These are phyloP conservation scores for Paramecium octaurelia DNA, from an alignment of 73 alveolate species.

Conservation along the genomic window DNA sequence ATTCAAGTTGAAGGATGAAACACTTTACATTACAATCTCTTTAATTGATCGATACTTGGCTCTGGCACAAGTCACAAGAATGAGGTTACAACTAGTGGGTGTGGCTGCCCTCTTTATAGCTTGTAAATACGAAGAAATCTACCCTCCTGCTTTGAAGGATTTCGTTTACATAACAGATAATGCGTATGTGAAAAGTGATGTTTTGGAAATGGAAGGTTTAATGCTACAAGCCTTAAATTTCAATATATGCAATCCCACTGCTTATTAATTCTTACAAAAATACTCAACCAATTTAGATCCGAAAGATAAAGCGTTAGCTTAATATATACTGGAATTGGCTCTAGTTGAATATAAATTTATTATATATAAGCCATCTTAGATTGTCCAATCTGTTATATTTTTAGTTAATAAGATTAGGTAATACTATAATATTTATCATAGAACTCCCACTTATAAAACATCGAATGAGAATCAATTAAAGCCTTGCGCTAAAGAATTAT, in stretches of 20 bases:
- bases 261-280: neutral
- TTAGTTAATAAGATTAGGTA: slow-evolving; percentile 17
- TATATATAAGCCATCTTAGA: neutral
- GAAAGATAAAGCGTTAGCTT: neutral
- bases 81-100: slow-evolving; percentile 78
- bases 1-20: slow-evolving; percentile 73
- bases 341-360: slow-evolving; percentile 18
- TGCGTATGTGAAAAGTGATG: slow-evolving; percentile 75
- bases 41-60: slow-evolving; percentile 76
- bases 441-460: neutral
- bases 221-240: neutral
- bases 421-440: neutral
- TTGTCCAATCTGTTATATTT: neutral
- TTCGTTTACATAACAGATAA: slow-evolving; percentile 81
- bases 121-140: slow-evolving; percentile 84
- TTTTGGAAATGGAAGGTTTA: slow-evolving; percentile 56
- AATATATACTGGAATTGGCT: slow-evolving; percentile 8
- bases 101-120: slow-evolving; percentile 84
- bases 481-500: slow-evolving; percentile 53
- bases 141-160: slow-evolving; percentile 86
- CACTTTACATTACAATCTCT: slow-evolving; percentile 71
- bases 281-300: neutral
- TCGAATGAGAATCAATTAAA: neutral
- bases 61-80: slow-evolving; percentile 43
- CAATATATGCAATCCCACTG: neutral